Evolutionary conservation across 441 rosid species (phyloP), one percentile per base, ranked within the genome.

Genomic region (Aquilaria agallochum): DNA sequence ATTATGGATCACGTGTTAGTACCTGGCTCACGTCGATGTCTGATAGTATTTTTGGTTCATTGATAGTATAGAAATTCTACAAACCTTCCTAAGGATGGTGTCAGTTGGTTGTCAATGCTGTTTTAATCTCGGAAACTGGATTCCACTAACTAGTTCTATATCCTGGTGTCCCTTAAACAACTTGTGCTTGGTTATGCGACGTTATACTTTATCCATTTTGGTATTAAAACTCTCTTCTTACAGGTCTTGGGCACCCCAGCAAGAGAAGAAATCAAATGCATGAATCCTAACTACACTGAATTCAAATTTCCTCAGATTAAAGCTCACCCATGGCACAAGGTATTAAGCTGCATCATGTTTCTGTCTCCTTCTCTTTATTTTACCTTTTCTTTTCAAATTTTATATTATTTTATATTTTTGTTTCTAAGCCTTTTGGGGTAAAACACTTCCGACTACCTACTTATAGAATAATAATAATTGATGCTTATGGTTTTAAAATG

Each of bases 271-370:
- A 91, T 91, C 60, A 94, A 91, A 72, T 94, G 97, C 87, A 94
- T 94, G 98, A 94, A 94, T 62, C 98, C 98, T 31, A 94, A 94
- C 75, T 91, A 94, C 75, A 91, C 92, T 0, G 99, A 94, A 72
- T 94, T 84, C 74, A 91, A 91, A 62, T 94, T 92, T 74, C 97
- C 98, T 50, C 98, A 92, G 75, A 92, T 92, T 56, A 92, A 92
- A 80, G 97, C 98, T 55, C 98, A 92, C 72, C 98, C 98, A 9
- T 90, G 97, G 97, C 98, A 92, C 77, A 92, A 92, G 98, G 98
- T 92, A 85, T 51, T 13, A 20, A 2, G 32, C 51, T 30, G 30
- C 44, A 9, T 53, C 15, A 13, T 12, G 15, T 9, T 46, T 57
- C 5, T 20, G 27, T 20, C 27, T 1, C 27, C 27, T 20, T 9